Percentiles rank a stretch among this genome's conserved stretches.
Conservation (phyloP, 495 filamentous ascomycete species). For the Ramalina intermedia region DNA sequence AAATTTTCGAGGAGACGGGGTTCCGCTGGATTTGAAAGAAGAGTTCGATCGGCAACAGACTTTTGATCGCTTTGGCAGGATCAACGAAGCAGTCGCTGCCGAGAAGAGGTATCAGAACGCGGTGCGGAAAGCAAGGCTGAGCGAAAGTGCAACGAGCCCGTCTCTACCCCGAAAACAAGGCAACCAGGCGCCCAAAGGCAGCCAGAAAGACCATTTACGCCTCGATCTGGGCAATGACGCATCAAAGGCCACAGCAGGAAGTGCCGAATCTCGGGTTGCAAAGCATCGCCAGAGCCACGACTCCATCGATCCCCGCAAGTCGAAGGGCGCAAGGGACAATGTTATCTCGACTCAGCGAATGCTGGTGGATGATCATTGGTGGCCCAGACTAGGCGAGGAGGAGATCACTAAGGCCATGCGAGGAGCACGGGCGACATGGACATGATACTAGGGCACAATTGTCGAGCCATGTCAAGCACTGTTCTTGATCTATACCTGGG, state of each 20-base stretch:
- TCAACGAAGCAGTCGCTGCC: constrained; percentile 3
- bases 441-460: no score
- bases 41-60: constrained; percentile 6
- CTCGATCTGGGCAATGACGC: no score
- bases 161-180: no score
- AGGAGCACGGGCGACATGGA: no score
- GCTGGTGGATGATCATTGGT: constrained; percentile 33
- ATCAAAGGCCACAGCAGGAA: no score
- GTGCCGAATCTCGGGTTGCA: neutral
- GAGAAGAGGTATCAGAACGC: constrained; percentile 12
- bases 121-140: constrained; percentile 19
- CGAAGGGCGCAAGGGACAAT: constrained; percentile 11
- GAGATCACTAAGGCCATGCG: neutral
- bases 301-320: neutral
- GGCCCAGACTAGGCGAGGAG: constrained; percentile 18
- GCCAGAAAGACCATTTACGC: no score
- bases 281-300: neutral
- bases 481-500: no score
- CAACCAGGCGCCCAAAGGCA: no score
- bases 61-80: constrained; percentile 4
- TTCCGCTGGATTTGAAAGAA: constrained; percentile 18
- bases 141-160: no score
- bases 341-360: constrained; percentile 5
- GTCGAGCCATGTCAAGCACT: no score
- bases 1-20: constrained; percentile 13